phyloP scores from a whole-genome alignment of 2,329 filamentous ascomycete species.

The Shiraia bambusicola region DNA sequence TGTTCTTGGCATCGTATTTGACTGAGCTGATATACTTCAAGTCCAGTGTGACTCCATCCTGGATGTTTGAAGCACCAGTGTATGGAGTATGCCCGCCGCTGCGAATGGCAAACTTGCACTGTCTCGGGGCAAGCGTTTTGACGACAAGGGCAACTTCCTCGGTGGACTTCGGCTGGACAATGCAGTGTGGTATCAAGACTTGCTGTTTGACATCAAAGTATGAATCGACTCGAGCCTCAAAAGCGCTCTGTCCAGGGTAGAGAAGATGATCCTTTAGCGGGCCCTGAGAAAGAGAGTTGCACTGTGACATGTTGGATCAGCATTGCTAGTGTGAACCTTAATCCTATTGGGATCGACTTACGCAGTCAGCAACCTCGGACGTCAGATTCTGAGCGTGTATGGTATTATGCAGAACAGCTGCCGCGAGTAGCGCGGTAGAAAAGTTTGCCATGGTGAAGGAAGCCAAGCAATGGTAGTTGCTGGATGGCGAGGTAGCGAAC shows the following conservation, averaged over 20 bases:
- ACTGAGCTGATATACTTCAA: conserved; percentile 22
- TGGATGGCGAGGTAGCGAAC: too few relatives aligned
- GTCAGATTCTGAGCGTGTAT: neutral
- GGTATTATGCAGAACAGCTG: neutral
- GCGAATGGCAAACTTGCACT: conserved; percentile 26
- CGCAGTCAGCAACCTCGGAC: conserved; percentile 1
- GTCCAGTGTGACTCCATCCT: conserved; percentile 32
- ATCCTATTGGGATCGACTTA: neutral
- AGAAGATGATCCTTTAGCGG: conserved; percentile 13
- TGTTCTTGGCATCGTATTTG: conserved; percentile 16
- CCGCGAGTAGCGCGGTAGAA: too few relatives aligned
- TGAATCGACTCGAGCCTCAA: conserved; percentile 12
- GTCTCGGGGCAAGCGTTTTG: conserved; percentile 13
- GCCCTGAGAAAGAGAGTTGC: conserved; percentile 7
- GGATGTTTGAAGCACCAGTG: conserved; percentile 29
- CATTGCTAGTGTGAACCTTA: too few relatives aligned
- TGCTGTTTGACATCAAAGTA: conserved; percentile 29
- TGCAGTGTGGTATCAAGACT: conserved; percentile 21
- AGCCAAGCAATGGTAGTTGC: too few relatives aligned
- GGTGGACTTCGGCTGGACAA: conserved; percentile 22
- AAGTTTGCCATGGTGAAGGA: too few relatives aligned
- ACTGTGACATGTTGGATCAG: conserved; percentile 4
- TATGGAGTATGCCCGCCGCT: conserved; percentile 29
- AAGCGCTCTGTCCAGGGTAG: conserved; percentile 16
- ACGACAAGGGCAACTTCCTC: conserved; percentile 21